Conservation (phyloP, 257 asterid genomes). For the Lithospermum erythrorhizon region DNA sequence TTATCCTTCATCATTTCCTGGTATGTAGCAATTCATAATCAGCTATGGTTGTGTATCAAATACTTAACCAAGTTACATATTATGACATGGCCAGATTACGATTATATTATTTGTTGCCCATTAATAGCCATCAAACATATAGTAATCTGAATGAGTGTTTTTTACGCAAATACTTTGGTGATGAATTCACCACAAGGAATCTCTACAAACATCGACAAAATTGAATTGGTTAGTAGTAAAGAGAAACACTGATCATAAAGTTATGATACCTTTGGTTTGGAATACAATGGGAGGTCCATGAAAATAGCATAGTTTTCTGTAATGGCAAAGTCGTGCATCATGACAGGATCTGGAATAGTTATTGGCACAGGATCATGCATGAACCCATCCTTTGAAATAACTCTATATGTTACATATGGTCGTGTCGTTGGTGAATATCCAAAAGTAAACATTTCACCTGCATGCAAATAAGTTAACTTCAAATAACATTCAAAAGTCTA, state of each 20-base stretch:
- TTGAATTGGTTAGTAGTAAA: neutral
- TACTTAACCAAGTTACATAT: too few species aligned
- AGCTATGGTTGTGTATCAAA: conserved; percentile 7
- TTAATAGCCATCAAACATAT: neutral
- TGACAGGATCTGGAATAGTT: conserved; percentile 64
- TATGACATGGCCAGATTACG: neutral
- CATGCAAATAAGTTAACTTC: conserved; percentile 1
- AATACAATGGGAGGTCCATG: conserved; percentile 85
- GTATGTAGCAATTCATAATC: conserved; percentile 10
- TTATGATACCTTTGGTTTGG: conserved; percentile 64
- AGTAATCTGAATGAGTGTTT: too few species aligned
- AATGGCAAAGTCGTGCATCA: conserved; percentile 99
- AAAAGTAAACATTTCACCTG: conserved; percentile 97
- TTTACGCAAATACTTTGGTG: too few species aligned
- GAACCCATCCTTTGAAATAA: conserved; percentile 75
- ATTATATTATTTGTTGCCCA: too few species aligned
- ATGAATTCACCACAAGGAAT: too few species aligned
- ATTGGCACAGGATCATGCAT: conserved; percentile 96
- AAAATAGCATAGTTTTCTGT: conserved; percentile 90
- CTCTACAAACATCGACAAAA: too few species aligned
- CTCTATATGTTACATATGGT: conserved; percentile 84
- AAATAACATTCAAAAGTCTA: neutral
- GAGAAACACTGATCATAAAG: conserved; percentile 1
- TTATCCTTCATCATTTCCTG: conserved; percentile 95
- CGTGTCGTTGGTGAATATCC: conserved; percentile 58